phyloP scores from a whole-genome alignment of 257 asterid species.

The Ballota nigra region DNA sequence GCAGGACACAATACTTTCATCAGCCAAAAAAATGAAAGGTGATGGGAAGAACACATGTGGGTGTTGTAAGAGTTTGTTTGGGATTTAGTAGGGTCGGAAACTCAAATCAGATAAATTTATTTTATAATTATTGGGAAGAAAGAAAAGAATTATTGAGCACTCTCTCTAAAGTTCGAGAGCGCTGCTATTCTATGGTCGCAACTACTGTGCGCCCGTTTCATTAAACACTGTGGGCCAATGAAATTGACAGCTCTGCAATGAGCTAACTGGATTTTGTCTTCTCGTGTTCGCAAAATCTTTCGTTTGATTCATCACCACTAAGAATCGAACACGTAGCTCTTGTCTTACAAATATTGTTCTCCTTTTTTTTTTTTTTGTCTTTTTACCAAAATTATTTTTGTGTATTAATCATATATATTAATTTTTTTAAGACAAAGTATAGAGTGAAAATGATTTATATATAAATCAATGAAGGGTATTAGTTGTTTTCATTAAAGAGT shows the following conservation, averaged over 20 bases:
- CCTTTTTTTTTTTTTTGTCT: too few species aligned
- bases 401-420: too few species aligned
- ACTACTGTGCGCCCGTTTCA: neutral
- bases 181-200: conserved; percentile 11
- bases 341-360: too few species aligned
- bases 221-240: conserved; percentile 16
- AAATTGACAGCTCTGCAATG: conserved; percentile 24
- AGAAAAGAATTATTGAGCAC: neutral
- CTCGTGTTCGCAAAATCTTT: neutral
- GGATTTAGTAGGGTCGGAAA: conserved; percentile 22
- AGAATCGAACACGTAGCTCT: conserved; percentile 24
- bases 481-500: too few species aligned
- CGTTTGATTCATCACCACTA: conserved; percentile 26
- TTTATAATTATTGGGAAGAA: neutral
- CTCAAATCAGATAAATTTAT: neutral
- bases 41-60: conserved; percentile 27
- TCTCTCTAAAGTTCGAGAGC: conserved; percentile 27
- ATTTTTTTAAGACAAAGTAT: too few species aligned
- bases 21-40: conserved; percentile 4
- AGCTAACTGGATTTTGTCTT: conserved; percentile 21
- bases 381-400: too few species aligned
- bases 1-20: neutral
- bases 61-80: conserved; percentile 8
- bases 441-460: too few species aligned
- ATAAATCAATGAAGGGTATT: too few species aligned